A percentile compares a stretch with the other conserved stretches of the same genome.
Conservation (phyloP, 2,329 filamentous ascomycete genomes). For the Blastomyces emzantsi region DNA sequence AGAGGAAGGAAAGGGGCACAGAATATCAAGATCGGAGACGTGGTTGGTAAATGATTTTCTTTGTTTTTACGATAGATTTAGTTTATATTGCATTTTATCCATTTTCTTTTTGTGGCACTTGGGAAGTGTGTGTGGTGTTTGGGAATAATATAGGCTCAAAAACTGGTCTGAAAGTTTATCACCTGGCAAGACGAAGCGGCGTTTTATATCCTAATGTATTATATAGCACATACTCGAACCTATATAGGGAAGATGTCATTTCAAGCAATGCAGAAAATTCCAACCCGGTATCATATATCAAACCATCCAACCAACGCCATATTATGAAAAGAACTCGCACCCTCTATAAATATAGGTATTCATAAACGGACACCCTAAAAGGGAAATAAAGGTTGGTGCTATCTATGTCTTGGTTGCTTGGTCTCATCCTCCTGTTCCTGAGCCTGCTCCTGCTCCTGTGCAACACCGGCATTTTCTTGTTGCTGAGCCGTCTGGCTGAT, state of each 20-base stretch:
- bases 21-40: conserved; percentile 64
- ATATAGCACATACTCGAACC: neutral
- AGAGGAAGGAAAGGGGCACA: conserved; percentile 66
- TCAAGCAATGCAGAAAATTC: neutral
- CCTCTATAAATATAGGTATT: neutral
- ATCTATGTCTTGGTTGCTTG: neutral
- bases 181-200: neutral
- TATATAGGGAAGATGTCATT: neutral
- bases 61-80: too few species aligned
- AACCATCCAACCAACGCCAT: conserved; percentile 4
- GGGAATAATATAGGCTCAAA: neutral
- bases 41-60: conserved; percentile 48
- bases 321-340: neutral
- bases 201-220: neutral
- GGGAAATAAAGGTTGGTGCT: neutral
- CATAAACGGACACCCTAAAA: neutral
- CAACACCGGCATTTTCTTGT: neutral
- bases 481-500: neutral
- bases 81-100: neutral
- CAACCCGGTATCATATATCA: neutral
- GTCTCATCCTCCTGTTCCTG: neutral
- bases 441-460: neutral
- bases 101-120: neutral
- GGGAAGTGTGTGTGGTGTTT: neutral
- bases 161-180: neutral